Percentiles rank a stretch among this genome's conserved stretches.
Evolutionary conservation across 495 filamentous ascomycete species (phyloP).

Genomic region (Neurospora sp.): DNA sequence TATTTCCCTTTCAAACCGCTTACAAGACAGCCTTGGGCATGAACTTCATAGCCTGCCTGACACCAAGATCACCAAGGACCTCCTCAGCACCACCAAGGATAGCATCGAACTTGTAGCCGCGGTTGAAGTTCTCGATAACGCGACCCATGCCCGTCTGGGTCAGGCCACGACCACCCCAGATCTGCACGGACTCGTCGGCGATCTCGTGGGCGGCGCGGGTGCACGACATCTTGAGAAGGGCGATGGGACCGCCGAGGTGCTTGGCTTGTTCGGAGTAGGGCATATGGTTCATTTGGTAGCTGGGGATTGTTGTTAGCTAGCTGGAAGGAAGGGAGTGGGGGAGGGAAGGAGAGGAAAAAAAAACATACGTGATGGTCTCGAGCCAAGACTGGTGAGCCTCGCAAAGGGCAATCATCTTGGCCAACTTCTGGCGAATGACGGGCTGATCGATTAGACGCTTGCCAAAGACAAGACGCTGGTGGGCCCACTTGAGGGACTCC

Average conservation of each 20-base stretch:
- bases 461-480: constrained; percentile 78
- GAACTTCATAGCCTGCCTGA: constrained; percentile 69
- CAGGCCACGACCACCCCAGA: constrained; percentile 74
- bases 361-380: constrained; percentile 49
- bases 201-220: constrained; percentile 73
- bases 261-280: constrained; percentile 66
- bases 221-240: constrained; percentile 66
- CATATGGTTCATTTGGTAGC: constrained; percentile 82
- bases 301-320: no score
- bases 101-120: constrained; percentile 83
- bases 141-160: constrained; percentile 78
- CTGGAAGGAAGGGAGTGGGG: no score
- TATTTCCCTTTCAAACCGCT: not conserved
- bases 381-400: constrained; percentile 82
- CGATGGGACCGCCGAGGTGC: constrained; percentile 71
- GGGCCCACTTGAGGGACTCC: constrained; percentile 82
- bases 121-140: constrained; percentile 70
- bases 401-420: constrained; percentile 75
- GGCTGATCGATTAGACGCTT: constrained; percentile 77
- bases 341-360: no score
- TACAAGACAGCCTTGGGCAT: constrained; percentile 80
- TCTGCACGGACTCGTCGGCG: constrained; percentile 73
- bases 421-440: constrained; percentile 79
- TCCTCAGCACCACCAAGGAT: constrained; percentile 82
- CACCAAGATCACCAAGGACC: constrained; percentile 71